Conservation (phyloP, 176 grass and related monocot genomes). For the Juncus effusus region DNA sequence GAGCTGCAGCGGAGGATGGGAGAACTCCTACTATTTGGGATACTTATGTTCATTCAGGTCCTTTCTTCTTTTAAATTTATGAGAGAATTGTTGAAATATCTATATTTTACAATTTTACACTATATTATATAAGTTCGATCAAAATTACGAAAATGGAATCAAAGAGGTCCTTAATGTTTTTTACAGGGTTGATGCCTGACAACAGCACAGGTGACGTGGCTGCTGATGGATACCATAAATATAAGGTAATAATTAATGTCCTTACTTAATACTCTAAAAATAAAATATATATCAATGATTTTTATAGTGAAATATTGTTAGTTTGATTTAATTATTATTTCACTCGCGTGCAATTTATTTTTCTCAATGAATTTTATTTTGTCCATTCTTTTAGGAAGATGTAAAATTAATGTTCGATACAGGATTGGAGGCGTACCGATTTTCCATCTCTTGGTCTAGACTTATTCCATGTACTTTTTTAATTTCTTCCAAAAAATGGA, state of each 20-base stretch:
- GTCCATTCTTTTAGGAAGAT: constrained; percentile 48
- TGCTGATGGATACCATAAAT: constrained; percentile 56
- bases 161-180: not conserved
- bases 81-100: too few species aligned
- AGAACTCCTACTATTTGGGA: constrained; percentile 72
- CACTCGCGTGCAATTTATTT: too few species aligned
- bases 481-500: too few species aligned
- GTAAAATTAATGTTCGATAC: constrained; percentile 49
- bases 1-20: constrained; percentile 58
- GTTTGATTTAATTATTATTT: too few species aligned
- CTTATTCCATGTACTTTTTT: constrained; percentile 48
- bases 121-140: not conserved
- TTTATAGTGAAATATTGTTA: too few species aligned
- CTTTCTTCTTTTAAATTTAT: not conserved
- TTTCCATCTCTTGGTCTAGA: constrained; percentile 78
- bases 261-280: too few species aligned
- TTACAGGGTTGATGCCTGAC: constrained; percentile 41
- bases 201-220: constrained; percentile 53
- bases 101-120: too few species aligned
- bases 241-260: constrained; percentile 35
- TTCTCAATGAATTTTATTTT: too few species aligned
- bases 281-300: too few species aligned
- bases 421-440: constrained; percentile 60
- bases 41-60: constrained; percentile 62
- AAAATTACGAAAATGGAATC: not conserved